Percentiles rank a stretch among this genome's conserved stretches.
Conservation (phyloP, 2,329 filamentous ascomycete species). For the Pseudogymnoascus sp. region DNA sequence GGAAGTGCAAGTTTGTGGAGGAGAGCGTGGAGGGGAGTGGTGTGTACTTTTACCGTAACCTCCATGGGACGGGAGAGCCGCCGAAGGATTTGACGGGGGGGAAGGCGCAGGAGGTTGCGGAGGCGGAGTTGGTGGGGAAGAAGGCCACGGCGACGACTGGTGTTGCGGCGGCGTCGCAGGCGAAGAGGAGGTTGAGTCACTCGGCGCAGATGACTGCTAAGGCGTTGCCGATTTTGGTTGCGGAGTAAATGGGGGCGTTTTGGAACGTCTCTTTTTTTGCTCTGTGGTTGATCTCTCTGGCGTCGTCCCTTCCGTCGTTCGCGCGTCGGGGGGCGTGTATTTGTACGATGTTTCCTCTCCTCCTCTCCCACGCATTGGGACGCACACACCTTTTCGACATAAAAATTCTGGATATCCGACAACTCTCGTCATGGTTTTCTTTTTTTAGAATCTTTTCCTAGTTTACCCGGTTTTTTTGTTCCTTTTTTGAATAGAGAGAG, state of each 20-base stretch:
- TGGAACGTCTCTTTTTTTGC: background rate
- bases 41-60: slow-evolving; percentile 28
- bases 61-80: slow-evolving; percentile 5
- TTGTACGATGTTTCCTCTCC: background rate
- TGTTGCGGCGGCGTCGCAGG: background rate
- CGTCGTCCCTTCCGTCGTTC: too few relatives aligned
- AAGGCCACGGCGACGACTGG: background rate
- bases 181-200: slow-evolving; percentile 2
- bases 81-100: background rate
- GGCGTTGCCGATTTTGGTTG: background rate
- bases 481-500: background rate
- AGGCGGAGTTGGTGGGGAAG: background rate
- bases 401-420: background rate
- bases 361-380: background rate
- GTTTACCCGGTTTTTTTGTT: background rate
- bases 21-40: slow-evolving; percentile 27
- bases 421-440: background rate
- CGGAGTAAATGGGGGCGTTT: background rate
- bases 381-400: background rate
- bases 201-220: slow-evolving; percentile 7
- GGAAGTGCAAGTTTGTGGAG: slow-evolving; percentile 23
- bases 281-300: background rate
- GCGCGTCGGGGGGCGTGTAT: too few relatives aligned
- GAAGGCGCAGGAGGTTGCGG: background rate
- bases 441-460: background rate